These are phyloP conservation scores for Arbutus unedo DNA, from an alignment of 148 eudicot genomes.

Conservation along the genomic window DNA sequence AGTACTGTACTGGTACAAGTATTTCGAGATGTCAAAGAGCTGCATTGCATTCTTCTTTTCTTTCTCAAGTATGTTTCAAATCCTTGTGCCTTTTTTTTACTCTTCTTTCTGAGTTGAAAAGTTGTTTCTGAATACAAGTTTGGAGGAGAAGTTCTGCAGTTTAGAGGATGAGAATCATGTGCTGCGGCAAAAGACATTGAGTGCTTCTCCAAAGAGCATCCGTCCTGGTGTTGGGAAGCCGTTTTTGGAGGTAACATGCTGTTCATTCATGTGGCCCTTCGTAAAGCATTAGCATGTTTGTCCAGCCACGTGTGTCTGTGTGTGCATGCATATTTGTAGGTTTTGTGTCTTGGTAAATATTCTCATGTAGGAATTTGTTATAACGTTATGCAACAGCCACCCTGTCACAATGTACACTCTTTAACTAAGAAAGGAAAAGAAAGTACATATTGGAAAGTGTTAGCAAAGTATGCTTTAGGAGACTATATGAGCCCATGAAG, in stretches of 20 bases:
- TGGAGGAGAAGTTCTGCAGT: constrained; percentile 81
- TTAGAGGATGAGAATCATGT: constrained; percentile 87
- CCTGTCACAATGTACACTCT: not conserved
- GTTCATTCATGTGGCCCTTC: not conserved
- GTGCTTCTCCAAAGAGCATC: constrained; percentile 57
- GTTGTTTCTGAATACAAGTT: constrained; percentile 30
- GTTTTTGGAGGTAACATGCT: constrained; percentile 62
- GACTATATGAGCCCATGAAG: too few species aligned
- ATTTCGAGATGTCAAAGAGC: not conserved
- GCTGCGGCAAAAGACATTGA: constrained; percentile 74
- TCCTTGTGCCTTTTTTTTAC: not conserved
- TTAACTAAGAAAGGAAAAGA: not conserved
- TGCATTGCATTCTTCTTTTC: constrained; percentile 9
- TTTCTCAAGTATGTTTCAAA: not conserved
- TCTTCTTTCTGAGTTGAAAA: constrained; percentile 4
- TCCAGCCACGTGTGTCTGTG: not conserved
- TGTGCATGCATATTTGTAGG: not conserved
- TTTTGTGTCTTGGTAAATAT: not conserved
- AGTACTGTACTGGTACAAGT: not conserved
- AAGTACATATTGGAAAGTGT: not conserved
- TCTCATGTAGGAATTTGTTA: not conserved
- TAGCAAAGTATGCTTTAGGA: too few species aligned
- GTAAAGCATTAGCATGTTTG: not conserved
- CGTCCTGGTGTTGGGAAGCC: constrained; percentile 60
- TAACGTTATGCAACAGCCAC: not conserved